Evolutionary conservation across 2,329 filamentous ascomycete species (phyloP), one percentile per base, ranked within the genome.

Genomic region (Leptographium wingfieldii): DNA sequence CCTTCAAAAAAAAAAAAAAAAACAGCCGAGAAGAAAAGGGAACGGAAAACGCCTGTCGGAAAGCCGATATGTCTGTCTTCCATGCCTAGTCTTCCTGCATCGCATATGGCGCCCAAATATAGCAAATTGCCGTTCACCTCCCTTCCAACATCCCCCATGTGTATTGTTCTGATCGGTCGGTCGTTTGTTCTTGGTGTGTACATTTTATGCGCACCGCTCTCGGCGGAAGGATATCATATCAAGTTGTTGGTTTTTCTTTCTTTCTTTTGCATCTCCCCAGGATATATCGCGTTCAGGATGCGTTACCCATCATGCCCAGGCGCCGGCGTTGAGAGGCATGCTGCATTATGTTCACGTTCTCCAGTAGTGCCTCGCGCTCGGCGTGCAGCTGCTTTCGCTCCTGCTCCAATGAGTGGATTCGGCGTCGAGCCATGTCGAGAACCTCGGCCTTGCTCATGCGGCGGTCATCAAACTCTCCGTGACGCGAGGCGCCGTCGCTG

Each of bases 401-500:
- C 57, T 69, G 67, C 64, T 76, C 73, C 12, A 77, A 67, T 9
- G 68, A 61, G 57, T 70, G 66, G 59, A 77, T 77, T 58, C 75
- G 69, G 53, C 72, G 69, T 40, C 73, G 69, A 1, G 75, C 75
- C 63, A 76, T 72, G 31, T 77, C 74, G n/a, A 76, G 69, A 46
- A 76, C 74, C 63, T 76, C 73, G 43, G 74, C 74, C 65, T 76
- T 76, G 67, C 74, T 76, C 60, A 76, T 65, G 52, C 68, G 69
- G 43, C 66, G 66, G 33, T 70, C 70, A 52, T 66, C 66, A 35
- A 64, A 48, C 59, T 71, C 65, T 19, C 55, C 27, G 27, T 59
- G 43, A 22, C 57, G 55, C 10, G 49, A 22, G 3, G 55, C 22
- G 16, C 60, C 59, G 35, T 60, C 55, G 33, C 31, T 53, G 22